A percentile compares a stretch with the other conserved stretches of the same genome.
Conservation (phyloP, 2,329 filamentous ascomycete species). For the Bipolaris bicolor region DNA sequence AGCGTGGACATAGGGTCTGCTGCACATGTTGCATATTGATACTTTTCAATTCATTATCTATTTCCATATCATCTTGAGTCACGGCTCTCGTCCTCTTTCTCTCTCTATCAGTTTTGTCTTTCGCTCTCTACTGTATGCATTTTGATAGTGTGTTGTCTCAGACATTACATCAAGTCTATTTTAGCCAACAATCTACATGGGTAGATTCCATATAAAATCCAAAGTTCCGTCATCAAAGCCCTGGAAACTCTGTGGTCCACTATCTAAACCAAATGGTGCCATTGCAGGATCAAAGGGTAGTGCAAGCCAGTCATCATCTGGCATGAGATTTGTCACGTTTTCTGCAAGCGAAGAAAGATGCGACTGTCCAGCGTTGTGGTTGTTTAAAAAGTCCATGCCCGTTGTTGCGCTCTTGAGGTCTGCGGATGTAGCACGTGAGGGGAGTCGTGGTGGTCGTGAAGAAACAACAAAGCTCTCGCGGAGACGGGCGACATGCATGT, state of each 20-base stretch:
- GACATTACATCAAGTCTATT: neutral
- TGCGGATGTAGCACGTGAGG: conserved; percentile 37
- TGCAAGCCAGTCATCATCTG: conserved; percentile 49
- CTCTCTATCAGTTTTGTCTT: neutral
- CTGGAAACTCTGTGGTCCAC: conserved; percentile 42
- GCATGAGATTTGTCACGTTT: conserved; percentile 45
- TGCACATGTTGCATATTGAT: neutral
- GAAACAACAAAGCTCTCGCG: conserved; percentile 48
- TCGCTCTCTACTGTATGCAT: neutral
- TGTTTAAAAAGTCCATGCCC: conserved; percentile 48
- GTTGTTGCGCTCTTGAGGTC: conserved; percentile 38
- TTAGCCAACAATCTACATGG: conserved; percentile 27
- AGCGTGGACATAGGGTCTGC: neutral
- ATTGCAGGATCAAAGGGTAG: conserved; percentile 49
- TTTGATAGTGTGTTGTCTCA: neutral
- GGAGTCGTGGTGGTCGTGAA: conserved; percentile 44
- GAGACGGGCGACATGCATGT: conserved; percentile 48
- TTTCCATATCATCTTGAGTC: neutral
- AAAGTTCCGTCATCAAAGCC: conserved; percentile 48
- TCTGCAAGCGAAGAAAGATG: conserved; percentile 44
- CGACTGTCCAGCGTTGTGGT: conserved; percentile 45
- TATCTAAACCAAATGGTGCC: conserved; percentile 48
- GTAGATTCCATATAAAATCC: conserved; percentile 51
- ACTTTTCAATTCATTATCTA: neutral
- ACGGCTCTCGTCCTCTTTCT: neutral